Conservation (phyloP, 257 asterid genomes). For the Plantago major region DNA sequence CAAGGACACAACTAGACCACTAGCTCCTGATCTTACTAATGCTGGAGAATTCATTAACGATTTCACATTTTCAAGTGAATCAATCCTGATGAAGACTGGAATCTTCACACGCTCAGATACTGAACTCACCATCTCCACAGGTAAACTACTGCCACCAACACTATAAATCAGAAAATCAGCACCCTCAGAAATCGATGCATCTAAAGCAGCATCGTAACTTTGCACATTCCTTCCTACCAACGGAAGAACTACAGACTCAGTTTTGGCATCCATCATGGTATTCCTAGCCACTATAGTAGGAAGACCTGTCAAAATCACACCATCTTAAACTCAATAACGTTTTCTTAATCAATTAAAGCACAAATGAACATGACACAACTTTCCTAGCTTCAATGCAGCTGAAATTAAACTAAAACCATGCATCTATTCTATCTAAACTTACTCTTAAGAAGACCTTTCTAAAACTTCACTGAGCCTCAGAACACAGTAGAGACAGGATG, state of each 20-base stretch:
- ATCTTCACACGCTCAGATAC: constrained; percentile 50
- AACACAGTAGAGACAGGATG: too few species aligned
- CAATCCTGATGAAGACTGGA: constrained; percentile 61
- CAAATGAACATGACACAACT: background rate
- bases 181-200: constrained; percentile 83
- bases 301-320: constrained; percentile 48
- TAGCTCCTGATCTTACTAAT: constrained; percentile 59
- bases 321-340: background rate
- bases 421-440: background rate
- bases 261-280: constrained; percentile 69
- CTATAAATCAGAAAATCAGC: constrained; percentile 83
- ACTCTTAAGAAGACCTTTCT: too few species aligned
- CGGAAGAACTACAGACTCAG: constrained; percentile 73
- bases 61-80: constrained; percentile 37
- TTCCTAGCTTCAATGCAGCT: background rate
- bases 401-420: background rate
- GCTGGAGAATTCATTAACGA: constrained; percentile 29
- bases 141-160: constrained; percentile 24
- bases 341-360: background rate
- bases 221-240: constrained; percentile 80
- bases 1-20: constrained; percentile 76
- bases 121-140: constrained; percentile 50
- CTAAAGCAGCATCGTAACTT: constrained; percentile 62
- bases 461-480: too few species aligned
- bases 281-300: constrained; percentile 94